These are phyloP conservation scores for Leishmania arabica DNA, from an alignment of 208 protist species.

Conservation along the genomic window DNA sequence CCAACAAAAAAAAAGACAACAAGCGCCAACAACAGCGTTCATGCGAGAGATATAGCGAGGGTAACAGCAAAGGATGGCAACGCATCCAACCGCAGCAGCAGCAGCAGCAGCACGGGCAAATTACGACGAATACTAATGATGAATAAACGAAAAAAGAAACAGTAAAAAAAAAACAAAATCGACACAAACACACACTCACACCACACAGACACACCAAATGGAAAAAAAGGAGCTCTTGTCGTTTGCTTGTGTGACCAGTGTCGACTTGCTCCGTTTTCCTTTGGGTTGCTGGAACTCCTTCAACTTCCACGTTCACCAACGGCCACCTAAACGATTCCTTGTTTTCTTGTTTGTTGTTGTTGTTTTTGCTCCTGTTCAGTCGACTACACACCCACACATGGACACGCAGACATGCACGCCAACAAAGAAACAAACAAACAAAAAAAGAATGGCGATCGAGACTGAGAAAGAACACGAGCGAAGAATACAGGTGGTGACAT, in stretches of 20 bases:
- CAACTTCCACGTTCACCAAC: too few species aligned
- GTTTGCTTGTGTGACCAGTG: too few species aligned
- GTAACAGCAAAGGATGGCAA: background rate
- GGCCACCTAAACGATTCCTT: background rate
- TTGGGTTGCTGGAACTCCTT: too few species aligned
- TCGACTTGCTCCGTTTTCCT: too few species aligned
- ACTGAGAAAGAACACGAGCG: background rate
- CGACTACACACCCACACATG: background rate
- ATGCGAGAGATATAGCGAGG: background rate
- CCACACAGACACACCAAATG: background rate
- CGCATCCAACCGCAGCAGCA: background rate
- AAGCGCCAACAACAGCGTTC: background rate
- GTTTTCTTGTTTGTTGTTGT: background rate
- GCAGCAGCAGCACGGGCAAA: background rate
- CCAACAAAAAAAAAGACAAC: background rate
- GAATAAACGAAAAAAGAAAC: background rate
- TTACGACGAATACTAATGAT: background rate
- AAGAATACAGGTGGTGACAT: background rate
- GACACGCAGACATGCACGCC: background rate
- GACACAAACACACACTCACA: background rate
- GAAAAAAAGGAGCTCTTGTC: background rate
- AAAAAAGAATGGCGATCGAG: background rate
- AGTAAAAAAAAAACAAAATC: background rate
- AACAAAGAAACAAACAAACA: background rate
- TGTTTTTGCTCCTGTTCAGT: background rate